phyloP scores from a whole-genome alignment of 176 grass and related monocot species.

The Cymbopogon citratus region DNA sequence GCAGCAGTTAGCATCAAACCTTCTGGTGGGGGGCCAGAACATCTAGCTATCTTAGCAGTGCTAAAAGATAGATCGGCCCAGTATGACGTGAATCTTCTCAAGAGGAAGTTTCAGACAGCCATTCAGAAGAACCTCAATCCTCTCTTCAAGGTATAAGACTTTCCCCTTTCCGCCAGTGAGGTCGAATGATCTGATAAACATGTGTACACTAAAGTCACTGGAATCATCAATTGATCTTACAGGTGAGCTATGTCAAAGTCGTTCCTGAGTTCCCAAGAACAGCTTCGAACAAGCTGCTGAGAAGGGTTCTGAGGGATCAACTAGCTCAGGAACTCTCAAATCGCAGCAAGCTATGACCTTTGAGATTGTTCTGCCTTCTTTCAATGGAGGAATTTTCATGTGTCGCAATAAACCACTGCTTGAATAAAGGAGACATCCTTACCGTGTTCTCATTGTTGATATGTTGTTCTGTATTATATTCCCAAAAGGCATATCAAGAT shows the following conservation, averaged over 20 bases:
- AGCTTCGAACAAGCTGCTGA: slow-evolving; percentile 85
- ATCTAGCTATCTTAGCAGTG: slow-evolving; percentile 69
- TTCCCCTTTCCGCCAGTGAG: not conserved
- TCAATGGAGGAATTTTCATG: not conserved
- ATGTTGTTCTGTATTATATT: not conserved
- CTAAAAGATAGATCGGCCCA: slow-evolving; percentile 49
- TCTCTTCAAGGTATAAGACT: slow-evolving; percentile 77
- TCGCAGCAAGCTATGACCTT: slow-evolving; percentile 65
- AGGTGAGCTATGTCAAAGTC: slow-evolving; percentile 88
- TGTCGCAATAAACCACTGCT: not conserved
- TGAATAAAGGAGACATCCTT: not conserved
- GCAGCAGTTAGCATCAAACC: slow-evolving; percentile 71
- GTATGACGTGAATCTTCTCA: slow-evolving; percentile 41
- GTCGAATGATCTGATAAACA: not conserved
- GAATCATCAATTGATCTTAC: not conserved
- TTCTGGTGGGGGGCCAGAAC: slow-evolving; percentile 64
- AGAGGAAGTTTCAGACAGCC: slow-evolving; percentile 72
- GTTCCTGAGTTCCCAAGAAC: slow-evolving; percentile 86
- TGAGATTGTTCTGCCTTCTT: not conserved
- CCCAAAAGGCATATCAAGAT: not conserved
- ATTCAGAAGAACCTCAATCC: slow-evolving; percentile 89
- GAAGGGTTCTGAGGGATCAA: slow-evolving; percentile 81
- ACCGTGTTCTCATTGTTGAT: not conserved
- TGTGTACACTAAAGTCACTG: not conserved
- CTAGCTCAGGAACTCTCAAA: slow-evolving; percentile 42